These are phyloP conservation scores for Alternaria gansuensis DNA, from an alignment of 2,329 filamentous ascomycete genomes.

Conservation along the genomic window DNA sequence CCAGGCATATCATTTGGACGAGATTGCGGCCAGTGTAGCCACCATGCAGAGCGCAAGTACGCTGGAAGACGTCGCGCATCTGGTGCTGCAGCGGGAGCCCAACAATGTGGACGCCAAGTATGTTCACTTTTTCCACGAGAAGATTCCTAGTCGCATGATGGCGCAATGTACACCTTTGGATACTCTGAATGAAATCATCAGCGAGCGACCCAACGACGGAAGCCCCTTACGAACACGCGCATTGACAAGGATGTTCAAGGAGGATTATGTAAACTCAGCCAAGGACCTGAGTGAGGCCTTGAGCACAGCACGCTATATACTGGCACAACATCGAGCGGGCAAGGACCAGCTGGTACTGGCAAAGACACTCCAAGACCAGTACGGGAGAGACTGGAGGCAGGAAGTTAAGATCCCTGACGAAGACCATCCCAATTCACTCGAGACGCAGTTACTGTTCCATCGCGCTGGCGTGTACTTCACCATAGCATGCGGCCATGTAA, in stretches of 20 bases:
- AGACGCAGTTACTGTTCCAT: conserved; percentile 78
- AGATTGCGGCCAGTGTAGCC: conserved; percentile 82
- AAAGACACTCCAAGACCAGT: conserved; percentile 54
- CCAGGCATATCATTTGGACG: conserved; percentile 80
- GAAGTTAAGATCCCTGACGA: conserved; percentile 65
- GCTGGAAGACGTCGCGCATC: conserved; percentile 76
- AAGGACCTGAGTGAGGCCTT: conserved; percentile 76
- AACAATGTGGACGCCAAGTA: conserved; percentile 78
- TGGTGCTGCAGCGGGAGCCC: conserved; percentile 76
- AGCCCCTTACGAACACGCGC: conserved; percentile 77
- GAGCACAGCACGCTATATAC: conserved; percentile 62
- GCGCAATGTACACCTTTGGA: conserved; percentile 74
- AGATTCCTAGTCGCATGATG: conserved; percentile 79
- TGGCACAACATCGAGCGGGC: conserved; percentile 61
- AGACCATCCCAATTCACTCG: conserved; percentile 77
- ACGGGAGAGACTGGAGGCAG: conserved; percentile 59
- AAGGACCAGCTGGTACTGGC: conserved; percentile 64
- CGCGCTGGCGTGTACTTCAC: conserved; percentile 76
- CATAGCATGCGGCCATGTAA: conserved; percentile 73
- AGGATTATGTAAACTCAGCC: conserved; percentile 74
- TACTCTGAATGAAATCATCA: conserved; percentile 73
- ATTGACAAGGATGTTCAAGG: conserved; percentile 77
- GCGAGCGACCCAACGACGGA: conserved; percentile 68
- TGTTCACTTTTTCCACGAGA: conserved; percentile 93
- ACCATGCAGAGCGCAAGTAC: conserved; percentile 83